Evolutionary conservation across 768 basidiomycete genomes (phyloP), one percentile per base, ranked within the genome.

Genomic region (Trametes punicea): DNA sequence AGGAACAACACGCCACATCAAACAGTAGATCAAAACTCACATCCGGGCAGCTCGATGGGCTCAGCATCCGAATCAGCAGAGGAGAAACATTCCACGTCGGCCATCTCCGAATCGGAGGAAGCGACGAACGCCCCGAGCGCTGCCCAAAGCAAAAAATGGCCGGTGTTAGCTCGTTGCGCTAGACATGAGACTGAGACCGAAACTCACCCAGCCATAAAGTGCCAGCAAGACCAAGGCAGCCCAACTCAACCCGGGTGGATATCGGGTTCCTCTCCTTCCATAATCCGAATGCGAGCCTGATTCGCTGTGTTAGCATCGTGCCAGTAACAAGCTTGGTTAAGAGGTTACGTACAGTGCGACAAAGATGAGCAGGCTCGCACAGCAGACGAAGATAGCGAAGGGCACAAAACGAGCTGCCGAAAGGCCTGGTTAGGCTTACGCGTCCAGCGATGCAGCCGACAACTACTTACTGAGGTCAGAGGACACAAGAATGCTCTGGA

Each of bases 11-110:
- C 18, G 18, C 39, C 6, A 45, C 21, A 29, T 25, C 6, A 31
- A 29, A 18, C 40, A 40, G 33, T 46, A n/a, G 42, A 34, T 33
- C 41, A 16, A 38, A 34, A 77, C 88, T 73, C 65, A 90, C 89
- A 90, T 60, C 78, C 81, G 51, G 85, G 81, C 53, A 81, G 70
- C 27, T 83, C 78, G 38, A 87, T 78, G 42, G 85, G 71, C 25
- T 77, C 77, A 52, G 77, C 74, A 33, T 76, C 71, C 18, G 76
- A 75, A 40, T 68, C 69, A 9, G 85, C 79, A 20, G 86, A 76
- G 33, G 86, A 76, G 69, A 82, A 92, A 64, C 90, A 93, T 68
- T 92, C 88, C 16, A 93, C 90, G 64, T 89, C 85, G 23, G 90
- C 89, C 63, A 81, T 76, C 68, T 88, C 83, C 16, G 88, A 84